Evolutionary conservation across 495 filamentous ascomycete genomes (phyloP), one percentile per base, ranked within the genome.

Genomic region (Hypoxylon fragiforme): DNA sequence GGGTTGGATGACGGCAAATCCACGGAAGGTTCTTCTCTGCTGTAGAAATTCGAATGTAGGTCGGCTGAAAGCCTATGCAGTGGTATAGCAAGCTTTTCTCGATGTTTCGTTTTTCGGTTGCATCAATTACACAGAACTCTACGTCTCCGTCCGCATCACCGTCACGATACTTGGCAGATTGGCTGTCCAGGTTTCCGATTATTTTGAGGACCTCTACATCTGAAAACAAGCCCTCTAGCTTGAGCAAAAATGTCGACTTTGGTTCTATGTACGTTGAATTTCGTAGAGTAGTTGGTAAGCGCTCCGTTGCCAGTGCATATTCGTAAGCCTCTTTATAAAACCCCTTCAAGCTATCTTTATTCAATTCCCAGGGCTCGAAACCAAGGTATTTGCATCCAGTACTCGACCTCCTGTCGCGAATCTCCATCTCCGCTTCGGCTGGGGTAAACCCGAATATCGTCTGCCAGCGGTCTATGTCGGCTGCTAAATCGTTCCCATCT

Each of bases 21-120:
- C 35, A 0, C n/a, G n/a, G 0, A 63, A 78, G 64, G 4, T 62
- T 55, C 50, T 78, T 78, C 9, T 64, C 42, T 2, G 74, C 72
- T 20, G 37, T 42, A 0, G 55, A 60, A 21, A 69, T 32, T n/a
- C 52, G 68, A 42, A 74, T 51, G 39, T 73, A 68, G 1, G 57
- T 66, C 2, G 69, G 64, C 21, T 46, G 38, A 54, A 60, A 70
- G 18, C 14, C 14, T 12, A 28, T 12, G 5, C 46, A 24, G 3
- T 58, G 32, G 9, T n/a, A 16, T 4, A 44, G 48, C 8, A 69
- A 34, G 56, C 35, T 52, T 0, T 47, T 11, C 16, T 62, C 32
- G 15, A 70, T 58, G 2, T 40, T 24, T 12, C 40, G 15, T 46
- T 64, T 65, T 8, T 39, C 32, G 1, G 7, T 7, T 3, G 57